Evolutionary conservation across 768 basidiomycete species (phyloP), one percentile per base, ranked within the genome.

Genomic region (Lentinula guzmanii): DNA sequence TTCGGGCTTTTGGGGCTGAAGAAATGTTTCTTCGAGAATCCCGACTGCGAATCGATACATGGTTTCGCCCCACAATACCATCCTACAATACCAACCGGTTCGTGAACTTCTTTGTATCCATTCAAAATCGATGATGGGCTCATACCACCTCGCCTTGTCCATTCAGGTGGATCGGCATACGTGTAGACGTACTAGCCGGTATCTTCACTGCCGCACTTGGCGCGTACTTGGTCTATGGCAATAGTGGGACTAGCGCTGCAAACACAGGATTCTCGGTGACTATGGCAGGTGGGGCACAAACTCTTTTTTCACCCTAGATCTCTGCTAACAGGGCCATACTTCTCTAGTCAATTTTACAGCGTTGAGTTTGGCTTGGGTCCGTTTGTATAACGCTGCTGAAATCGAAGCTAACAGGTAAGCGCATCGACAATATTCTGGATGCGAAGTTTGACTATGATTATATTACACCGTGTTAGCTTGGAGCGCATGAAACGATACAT

Each of bases 401-500:
- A 74, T 83, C 74, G 24, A 64, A 78, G 71, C 69, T 70, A 80
- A 79, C 55, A 80, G 78, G 78, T 77, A 63, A 24, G 69, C 35
- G 45, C 31, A 52, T 46, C 35, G 18, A 50, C 24, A 13, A 33
- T 45, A 21, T 34, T n/a, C 37, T 53, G 21, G 7, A 33, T 39
- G 15, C 35, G 24, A 41, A 28, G 28, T 28, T 28, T 28, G 28
- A 28, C 28, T 24, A 18, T 28, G 9, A 52, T 21, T 4, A 10
- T 9, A n/a, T 46, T 58, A 39, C 8, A 9, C 52, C 81, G 80
- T 16, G n/a, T 52, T 52, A 79, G 80, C 64, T 67, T 79, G 33
- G 92, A 95, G 68, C 87, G 93, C 62, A 86, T 93, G 1, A 81
- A 88, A 59, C 87, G 70, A 1, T 88, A 84, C 67, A 68, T 86